Evolutionary conservation across 371 early-diverging fungal genomes (phyloP), one percentile per base, ranked within the genome.

Genomic region (Polyrhizophydium stewartii): DNA sequence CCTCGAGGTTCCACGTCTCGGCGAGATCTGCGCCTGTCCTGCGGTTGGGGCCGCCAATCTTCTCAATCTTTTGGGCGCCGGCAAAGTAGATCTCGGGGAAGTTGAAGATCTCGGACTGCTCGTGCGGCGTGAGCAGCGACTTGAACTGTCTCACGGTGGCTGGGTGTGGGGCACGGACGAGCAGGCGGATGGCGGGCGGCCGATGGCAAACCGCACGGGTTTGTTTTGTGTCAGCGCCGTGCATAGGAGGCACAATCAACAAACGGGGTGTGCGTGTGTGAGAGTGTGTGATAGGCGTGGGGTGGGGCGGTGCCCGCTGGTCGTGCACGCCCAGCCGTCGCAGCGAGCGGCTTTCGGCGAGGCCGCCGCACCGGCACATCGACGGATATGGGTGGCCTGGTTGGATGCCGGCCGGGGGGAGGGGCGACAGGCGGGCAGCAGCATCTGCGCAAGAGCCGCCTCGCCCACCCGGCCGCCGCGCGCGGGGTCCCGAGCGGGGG

Each of bases 1-100:
- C 64, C 22, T 58, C 38, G 43, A 65, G 58, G 55, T 68, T 68
- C 57, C 52, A 62, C 40, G 50, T 45, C 25, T 67, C 67, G 16
- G 55, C 62, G 59, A 62, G 32, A 50, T 78, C 73, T 16, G 67
- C 70, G 5, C 72, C 73, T 10, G 75, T 69, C n/a, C 66, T 59
- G 6, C 77, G 60, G n/a, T 61, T 62, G 1, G 69, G 30, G 16
- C 63, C 52, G n/a, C 79, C 81, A 37, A 79, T 64, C 58, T 82
- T 81, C 16, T 71, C 63, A 7, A 78, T 68, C 25, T 64, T 68
- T 24, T 68, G 68, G 1, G 69, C 85, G 16, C 96, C 95, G 32
- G 89, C 85, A 68, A 90, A 96, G 68, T 92, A 95, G 21, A 96
- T 77, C 45, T 89, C 84, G 0, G 85, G 79, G 56, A 82, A 96